These are phyloP conservation scores for Lepiota venenata DNA, from an alignment of 768 basidiomycete genomes.

Conservation along the genomic window DNA sequence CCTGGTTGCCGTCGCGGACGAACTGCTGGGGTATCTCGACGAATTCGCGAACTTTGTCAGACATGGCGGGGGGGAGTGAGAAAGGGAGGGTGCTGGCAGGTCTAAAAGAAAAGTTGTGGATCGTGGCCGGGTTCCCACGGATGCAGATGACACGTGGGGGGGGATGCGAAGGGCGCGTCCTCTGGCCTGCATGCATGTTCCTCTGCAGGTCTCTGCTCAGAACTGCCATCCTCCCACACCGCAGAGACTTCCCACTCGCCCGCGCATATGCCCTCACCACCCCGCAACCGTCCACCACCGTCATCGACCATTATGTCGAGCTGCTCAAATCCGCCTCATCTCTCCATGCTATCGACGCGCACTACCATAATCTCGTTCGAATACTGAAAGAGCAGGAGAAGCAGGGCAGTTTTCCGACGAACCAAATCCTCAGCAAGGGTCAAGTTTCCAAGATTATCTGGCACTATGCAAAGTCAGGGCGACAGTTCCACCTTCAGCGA, in stretches of 20 bases:
- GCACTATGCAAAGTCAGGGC: conserved; percentile 47
- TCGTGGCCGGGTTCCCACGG: conserved; percentile 34
- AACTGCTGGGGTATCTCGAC: conserved; percentile 91
- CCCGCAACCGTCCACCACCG: conserved; percentile 10
- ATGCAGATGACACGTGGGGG: conserved; percentile 26
- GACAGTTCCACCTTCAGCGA: conserved; percentile 49
- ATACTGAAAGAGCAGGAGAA: conserved; percentile 20
- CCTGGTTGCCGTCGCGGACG: conserved; percentile 90
- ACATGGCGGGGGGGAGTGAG: conserved; percentile 51
- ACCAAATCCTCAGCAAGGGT: conserved; percentile 15
- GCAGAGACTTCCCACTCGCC: neutral
- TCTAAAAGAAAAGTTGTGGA: conserved; percentile 23
- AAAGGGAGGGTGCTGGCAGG: conserved; percentile 16
- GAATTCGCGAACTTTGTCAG: conserved; percentile 89
- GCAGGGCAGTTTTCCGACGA: neutral
- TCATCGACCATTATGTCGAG: conserved; percentile 15
- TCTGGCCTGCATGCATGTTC: conserved; percentile 59
- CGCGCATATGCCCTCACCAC: conserved; percentile 10
- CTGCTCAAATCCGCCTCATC: conserved; percentile 21
- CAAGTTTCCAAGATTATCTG: conserved; percentile 39
- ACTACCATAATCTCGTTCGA: conserved; percentile 31
- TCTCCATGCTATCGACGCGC: conserved; percentile 30
- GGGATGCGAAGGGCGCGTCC: too few relatives aligned
- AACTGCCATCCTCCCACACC: conserved; percentile 23
- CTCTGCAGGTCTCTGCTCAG: conserved; percentile 40